Percentiles rank a stretch among this genome's conserved stretches.
Evolutionary conservation across 371 early-diverging fungal genomes (phyloP).

Genomic region (Chytridium lagenaria): DNA sequence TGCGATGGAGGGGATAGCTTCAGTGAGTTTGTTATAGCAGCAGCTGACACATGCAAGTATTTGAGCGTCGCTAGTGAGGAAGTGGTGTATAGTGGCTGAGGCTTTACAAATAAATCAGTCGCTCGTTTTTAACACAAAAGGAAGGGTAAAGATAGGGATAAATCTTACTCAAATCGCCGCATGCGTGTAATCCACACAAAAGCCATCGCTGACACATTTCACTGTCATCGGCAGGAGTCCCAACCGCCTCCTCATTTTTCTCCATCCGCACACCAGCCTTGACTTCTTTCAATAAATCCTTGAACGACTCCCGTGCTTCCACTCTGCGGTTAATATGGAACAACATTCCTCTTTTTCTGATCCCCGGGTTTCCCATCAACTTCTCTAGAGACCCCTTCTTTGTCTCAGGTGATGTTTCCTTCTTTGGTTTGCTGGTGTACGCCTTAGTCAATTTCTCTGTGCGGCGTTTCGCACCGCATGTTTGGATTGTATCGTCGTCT

Average conservation of each 20-base stretch:
- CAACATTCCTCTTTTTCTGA: conserved; percentile 14
- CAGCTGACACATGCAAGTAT: conserved; percentile 83
- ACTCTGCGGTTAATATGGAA: conserved; percentile 51
- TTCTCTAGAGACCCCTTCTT: conserved; percentile 23
- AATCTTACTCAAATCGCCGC: conserved; percentile 71
- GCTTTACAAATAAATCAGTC: no score
- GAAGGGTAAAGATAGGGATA: no score
- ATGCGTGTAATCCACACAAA: conserved; percentile 85
- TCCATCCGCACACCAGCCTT: background rate
- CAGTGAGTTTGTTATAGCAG: conserved; percentile 80
- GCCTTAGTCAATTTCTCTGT: conserved; percentile 61
- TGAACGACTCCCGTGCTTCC: conserved; percentile 38
- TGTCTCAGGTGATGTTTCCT: no score
- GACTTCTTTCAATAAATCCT: conserved; percentile 32
- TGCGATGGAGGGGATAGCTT: conserved; percentile 28
- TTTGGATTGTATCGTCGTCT: conserved; percentile 78
- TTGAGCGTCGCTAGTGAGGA: conserved; percentile 66
- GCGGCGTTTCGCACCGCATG: conserved; percentile 76
- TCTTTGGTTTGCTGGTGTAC: conserved; percentile 6
- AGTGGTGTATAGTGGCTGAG: conserved; percentile 73
- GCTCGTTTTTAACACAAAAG: no score
- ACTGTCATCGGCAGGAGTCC: background rate
- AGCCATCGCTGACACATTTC: conserved; percentile 59
- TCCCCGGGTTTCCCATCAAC: background rate
- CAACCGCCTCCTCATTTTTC: background rate